Base-by-base conservation (phyloP, 225 moss, liverwort and hornwort species). In the Lunularia cruciata region DNA sequence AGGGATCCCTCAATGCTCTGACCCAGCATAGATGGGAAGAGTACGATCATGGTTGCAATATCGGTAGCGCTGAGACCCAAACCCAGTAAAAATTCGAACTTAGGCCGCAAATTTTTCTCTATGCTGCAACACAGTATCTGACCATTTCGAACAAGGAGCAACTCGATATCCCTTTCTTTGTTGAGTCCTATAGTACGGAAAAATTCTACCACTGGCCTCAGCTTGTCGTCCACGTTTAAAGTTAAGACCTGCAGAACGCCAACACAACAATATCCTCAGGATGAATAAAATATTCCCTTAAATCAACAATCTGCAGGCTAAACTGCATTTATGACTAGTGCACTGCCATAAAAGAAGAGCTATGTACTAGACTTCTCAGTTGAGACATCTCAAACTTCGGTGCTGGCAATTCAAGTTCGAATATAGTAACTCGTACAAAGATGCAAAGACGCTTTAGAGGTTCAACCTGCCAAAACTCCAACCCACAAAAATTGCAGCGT, bases 51-150 rank as follows among this genome's bases (percentile, higher is more conserved):
- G 27, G 64, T 82, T 30, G 90, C 90, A 15, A 90, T 90, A 35
- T 85, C 80, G 53, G 63, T 65, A 65, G 85, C 79, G 18, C 70
- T 76, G 8, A 90, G 70, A 34, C 90, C 87, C 61, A 89, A 66
- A 4, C 64, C 79, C 56, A 79, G 81, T 34, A 90, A 80, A 53
- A 76, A 90, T 11, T 79, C 69, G 68, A 90, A 90, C 70, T 90
- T 90, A 43, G 90, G 87, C 63, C 85, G 87, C 36, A 90, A 81
- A 70, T 90, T 90, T 53, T 83, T 83, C 77, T 90, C 90, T 48
- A 90, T 86, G 76, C 90, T 90, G 76, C 90, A 90, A 77, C 90
- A 90, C n/a, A 90, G 65, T 34, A 90, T 86, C 70, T 90, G 90
- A 45, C 87, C 87, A 70, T 90, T 90, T 56, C 90, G 85, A 57